A percentile compares a stretch with the other conserved stretches of the same genome.
Conservation (phyloP, 345 rosid species). For the Murraya koenigii region DNA sequence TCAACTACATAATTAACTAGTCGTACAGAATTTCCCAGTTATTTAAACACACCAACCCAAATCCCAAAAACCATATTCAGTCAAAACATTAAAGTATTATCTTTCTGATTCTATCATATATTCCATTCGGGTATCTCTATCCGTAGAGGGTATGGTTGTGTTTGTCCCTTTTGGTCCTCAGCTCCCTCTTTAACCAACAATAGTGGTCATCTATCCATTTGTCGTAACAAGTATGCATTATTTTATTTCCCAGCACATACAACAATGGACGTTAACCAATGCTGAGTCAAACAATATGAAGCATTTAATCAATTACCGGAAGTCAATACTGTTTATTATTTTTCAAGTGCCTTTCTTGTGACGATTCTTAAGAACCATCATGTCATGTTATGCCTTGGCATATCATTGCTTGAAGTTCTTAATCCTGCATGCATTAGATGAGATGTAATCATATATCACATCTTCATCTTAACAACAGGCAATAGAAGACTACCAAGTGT, state of each 20-base stretch:
- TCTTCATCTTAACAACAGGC: neutral
- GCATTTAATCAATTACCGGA: neutral
- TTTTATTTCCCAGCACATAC: neutral
- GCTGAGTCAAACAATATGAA: neutral
- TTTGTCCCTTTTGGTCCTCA: neutral
- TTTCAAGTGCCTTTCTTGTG: neutral
- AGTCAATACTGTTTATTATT: neutral
- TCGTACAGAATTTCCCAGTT: neutral
- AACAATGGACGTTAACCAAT: neutral
- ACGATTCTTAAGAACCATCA: neutral
- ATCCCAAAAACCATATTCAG: neutral
- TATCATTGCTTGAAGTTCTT: neutral
- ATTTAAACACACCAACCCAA: neutral
- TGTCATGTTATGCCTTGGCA: neutral
- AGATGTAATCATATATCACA: neutral
- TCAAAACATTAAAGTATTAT: neutral
- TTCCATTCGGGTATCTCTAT: neutral
- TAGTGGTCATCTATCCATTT: neutral
- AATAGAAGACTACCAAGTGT: neutral
- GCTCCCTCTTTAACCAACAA: neutral
- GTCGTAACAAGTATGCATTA: neutral
- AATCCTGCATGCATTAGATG: neutral
- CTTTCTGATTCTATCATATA: neutral
- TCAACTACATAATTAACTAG: neutral
- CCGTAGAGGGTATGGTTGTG: neutral